These are phyloP conservation scores for Fremontodendron californicum DNA, from an alignment of 345 rosid genomes.

Conservation along the genomic window DNA sequence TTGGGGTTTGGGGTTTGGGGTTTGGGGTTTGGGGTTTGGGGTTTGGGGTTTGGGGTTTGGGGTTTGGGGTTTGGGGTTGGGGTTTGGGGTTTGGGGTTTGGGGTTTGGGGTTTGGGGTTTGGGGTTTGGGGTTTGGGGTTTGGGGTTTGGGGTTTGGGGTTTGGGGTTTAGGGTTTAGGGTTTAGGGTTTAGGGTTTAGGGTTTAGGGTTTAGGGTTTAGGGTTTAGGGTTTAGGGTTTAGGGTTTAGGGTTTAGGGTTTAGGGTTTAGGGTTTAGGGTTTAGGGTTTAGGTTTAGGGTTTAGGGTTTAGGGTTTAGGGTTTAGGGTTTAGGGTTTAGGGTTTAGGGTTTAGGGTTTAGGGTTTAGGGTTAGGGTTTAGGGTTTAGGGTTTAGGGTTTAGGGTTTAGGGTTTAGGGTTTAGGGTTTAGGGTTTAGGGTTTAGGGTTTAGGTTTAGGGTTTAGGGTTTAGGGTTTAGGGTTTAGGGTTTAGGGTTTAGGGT, in stretches of 20 bases:
- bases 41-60: slow-evolving; percentile 22
- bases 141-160: slow-evolving; percentile 16
- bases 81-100: slow-evolving; percentile 24
- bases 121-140: slow-evolving; percentile 10
- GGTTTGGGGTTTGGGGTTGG: too few relatives aligned
- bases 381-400: slow-evolving; percentile 23
- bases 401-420: slow-evolving; percentile 22
- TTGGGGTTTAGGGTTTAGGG: slow-evolving; percentile 15
- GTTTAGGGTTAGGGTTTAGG: slow-evolving; percentile 20
- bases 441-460: too few relatives aligned
- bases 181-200: slow-evolving; percentile 12
- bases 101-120: slow-evolving; percentile 23
- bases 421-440: slow-evolving; percentile 19
- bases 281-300: slow-evolving; percentile 16
- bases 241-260: slow-evolving; percentile 7
- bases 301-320: slow-evolving; percentile 12
- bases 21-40: slow-evolving; percentile 24
- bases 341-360: slow-evolving; percentile 15
- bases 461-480: slow-evolving; percentile 14
- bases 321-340: slow-evolving; percentile 24
- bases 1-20: slow-evolving; percentile 20
- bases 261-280: slow-evolving; percentile 5
- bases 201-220: slow-evolving; percentile 15
- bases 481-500: slow-evolving; percentile 21
- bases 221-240: slow-evolving; percentile 15